Percentiles rank a stretch among this genome's conserved stretches.
Conservation (phyloP, 495 filamentous ascomycete genomes). For the Lophiostoma macrostomum region DNA sequence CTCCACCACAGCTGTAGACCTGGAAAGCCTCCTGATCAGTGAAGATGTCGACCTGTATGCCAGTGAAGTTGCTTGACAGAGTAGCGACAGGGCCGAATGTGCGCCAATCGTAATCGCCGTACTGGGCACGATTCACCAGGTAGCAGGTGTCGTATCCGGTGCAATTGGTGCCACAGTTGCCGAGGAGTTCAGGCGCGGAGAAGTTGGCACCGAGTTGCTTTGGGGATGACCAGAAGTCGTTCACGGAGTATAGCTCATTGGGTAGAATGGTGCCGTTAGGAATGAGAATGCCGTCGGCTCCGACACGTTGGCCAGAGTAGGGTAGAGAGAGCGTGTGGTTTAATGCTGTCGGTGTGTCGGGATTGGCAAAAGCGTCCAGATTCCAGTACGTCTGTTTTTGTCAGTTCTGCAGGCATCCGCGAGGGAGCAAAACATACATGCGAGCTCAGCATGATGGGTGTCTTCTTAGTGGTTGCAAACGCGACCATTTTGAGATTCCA, state of each 20-base stretch:
- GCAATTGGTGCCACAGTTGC: slow-evolving; percentile 60
- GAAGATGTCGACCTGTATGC: slow-evolving; percentile 35
- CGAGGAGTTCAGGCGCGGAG: slow-evolving; percentile 48
- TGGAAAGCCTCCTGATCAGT: slow-evolving; percentile 38
- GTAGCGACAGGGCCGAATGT: slow-evolving; percentile 57
- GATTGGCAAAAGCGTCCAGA: slow-evolving; percentile 67
- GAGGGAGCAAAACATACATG: slow-evolving; percentile 45
- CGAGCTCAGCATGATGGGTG: slow-evolving; percentile 61
- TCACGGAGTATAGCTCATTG: slow-evolving; percentile 53
- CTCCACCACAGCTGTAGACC: slow-evolving; percentile 36
- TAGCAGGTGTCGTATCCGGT: slow-evolving; percentile 62
- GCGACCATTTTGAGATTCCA: slow-evolving; percentile 44
- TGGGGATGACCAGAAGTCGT: slow-evolving; percentile 69
- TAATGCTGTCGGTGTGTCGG: slow-evolving; percentile 58
- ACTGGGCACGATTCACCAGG: slow-evolving; percentile 40
- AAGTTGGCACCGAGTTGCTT: slow-evolving; percentile 74
- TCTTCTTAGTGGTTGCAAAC: slow-evolving; percentile 43
- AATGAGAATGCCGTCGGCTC: slow-evolving; percentile 71
- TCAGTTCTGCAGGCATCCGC: not conserved
- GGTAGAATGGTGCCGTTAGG: slow-evolving; percentile 72
- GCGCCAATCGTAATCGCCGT: slow-evolving; percentile 61
- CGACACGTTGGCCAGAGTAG: slow-evolving; percentile 65
- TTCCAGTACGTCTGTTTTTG: slow-evolving; percentile 76
- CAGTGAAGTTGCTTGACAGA: slow-evolving; percentile 43
- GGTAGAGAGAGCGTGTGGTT: slow-evolving; percentile 71